Evolutionary conservation across 768 basidiomycete species (phyloP).

Genomic region (Sistotremastrum suecicum): DNA sequence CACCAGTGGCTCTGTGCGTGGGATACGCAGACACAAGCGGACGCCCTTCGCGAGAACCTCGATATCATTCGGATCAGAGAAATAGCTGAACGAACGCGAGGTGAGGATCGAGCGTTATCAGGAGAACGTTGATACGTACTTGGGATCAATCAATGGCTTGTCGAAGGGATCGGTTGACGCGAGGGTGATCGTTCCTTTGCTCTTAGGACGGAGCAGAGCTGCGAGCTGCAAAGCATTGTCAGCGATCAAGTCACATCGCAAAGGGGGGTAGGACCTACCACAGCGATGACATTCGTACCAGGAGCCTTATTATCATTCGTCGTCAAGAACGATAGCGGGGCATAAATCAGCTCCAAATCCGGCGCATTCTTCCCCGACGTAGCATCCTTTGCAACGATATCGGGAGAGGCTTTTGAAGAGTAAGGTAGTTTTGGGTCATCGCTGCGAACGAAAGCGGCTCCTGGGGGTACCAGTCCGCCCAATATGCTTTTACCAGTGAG

Average conservation of each 20-base stretch:
- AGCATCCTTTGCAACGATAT: neutral
- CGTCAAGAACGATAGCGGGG: neutral
- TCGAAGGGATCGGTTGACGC: constrained; percentile 17
- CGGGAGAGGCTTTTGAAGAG: neutral
- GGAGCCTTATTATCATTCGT: neutral
- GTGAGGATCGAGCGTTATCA: neutral
- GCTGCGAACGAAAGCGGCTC: constrained; percentile 40
- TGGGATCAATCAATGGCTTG: constrained; percentile 18
- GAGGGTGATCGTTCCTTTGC: constrained; percentile 14
- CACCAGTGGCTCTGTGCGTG: neutral
- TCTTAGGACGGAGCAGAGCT: constrained; percentile 14
- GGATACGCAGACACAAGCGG: constrained; percentile 1
- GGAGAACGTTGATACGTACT: constrained; percentile 9
- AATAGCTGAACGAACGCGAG: neutral
- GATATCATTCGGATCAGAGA: neutral
- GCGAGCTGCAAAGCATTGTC: constrained; percentile 2
- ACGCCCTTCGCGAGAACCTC: neutral
- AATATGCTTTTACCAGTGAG: constrained; percentile 19
- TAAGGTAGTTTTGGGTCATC: constrained; percentile 34
- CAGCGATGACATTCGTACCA: too few relatives aligned
- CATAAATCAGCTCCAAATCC: neutral
- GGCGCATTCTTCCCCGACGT: neutral
- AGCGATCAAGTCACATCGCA: neutral
- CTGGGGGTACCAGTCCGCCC: neutral
- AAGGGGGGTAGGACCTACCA: neutral